A percentile compares a stretch with the other conserved stretches of the same genome.
These are phyloP conservation scores for Parathielavia hyrcaniae DNA, from an alignment of 495 filamentous ascomycete genomes.

Conservation along the genomic window DNA sequence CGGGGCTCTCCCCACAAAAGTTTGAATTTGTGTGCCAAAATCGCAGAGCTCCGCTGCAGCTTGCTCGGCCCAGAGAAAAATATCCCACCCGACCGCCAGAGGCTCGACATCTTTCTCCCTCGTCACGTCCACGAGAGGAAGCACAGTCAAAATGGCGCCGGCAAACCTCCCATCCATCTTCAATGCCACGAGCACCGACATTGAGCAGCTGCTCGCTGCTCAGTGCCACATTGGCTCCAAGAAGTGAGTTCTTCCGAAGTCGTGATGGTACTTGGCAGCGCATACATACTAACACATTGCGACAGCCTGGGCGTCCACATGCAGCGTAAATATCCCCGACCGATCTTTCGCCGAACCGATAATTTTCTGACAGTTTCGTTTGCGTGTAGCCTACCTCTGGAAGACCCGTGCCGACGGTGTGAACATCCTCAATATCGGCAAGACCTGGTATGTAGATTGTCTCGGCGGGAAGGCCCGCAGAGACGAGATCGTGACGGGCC, in stretches of 20 bases:
- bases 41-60: constrained; percentile 26
- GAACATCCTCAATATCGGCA: constrained; percentile 98
- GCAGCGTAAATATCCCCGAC: constrained; percentile 53
- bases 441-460: constrained; percentile 81
- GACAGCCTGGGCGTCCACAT: constrained; percentile 81
- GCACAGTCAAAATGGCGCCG: constrained; percentile 80
- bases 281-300: constrained; percentile 20
- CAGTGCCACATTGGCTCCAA: constrained; percentile 97
- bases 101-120: constrained; percentile 49
- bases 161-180: constrained; percentile 83
- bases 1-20: constrained; percentile 38
- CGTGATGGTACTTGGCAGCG: neutral
- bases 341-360: neutral
- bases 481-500: neutral
- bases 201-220: constrained; percentile 97
- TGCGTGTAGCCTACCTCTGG: constrained; percentile 72
- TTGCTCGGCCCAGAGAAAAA: constrained; percentile 27
- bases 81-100: constrained; percentile 26
- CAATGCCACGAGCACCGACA: constrained; percentile 67
- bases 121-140: constrained; percentile 39
- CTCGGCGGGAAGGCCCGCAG: neutral
- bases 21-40: constrained; percentile 34
- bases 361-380: constrained; percentile 20
- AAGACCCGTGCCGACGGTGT: constrained; percentile 97
- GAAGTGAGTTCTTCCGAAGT: constrained; percentile 48